These are phyloP conservation scores for Trichosporon sp. DNA, from an alignment of 1,284 basidiomycete genomes.

Conservation along the genomic window DNA sequence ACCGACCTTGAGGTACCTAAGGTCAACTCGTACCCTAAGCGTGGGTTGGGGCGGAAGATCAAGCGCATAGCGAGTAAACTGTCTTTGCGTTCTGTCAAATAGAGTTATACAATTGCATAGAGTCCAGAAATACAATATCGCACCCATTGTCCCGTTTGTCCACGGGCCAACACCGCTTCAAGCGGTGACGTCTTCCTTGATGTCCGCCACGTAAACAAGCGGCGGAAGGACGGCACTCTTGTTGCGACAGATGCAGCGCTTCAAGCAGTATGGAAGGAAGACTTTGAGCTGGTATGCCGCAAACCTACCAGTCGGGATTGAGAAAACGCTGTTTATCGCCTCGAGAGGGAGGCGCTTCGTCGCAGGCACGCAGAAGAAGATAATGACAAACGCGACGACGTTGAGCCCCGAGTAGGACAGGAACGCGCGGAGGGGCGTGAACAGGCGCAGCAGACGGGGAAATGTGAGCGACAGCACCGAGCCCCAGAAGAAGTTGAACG, in stretches of 20 bases:
- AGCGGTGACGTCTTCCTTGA: no score
- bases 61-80: neutral
- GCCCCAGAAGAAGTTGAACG: slow-evolving; percentile 33
- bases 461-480: slow-evolving; percentile 68
- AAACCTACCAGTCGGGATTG: slow-evolving; percentile 66
- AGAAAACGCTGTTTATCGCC: slow-evolving; percentile 61
- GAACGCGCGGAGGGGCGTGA: slow-evolving; percentile 60
- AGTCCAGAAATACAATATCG: no score
- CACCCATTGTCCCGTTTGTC: no score
- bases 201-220: neutral
- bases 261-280: slow-evolving; percentile 26
- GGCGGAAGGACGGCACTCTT: slow-evolving; percentile 25
- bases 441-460: slow-evolving; percentile 57
- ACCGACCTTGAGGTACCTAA: neutral
- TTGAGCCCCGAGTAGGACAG: slow-evolving; percentile 59
- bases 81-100: neutral
- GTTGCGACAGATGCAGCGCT: slow-evolving; percentile 26
- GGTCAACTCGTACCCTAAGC: slow-evolving; percentile 6
- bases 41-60: neutral
- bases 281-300: slow-evolving; percentile 63
- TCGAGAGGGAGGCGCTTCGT: slow-evolving; percentile 78
- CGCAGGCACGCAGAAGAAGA: slow-evolving; percentile 63
- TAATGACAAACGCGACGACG: slow-evolving; percentile 46
- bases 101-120: neutral
- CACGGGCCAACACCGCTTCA: no score